Conservation (phyloP, 2,329 filamentous ascomycete genomes). For the Colletotrichum shisoi region DNA sequence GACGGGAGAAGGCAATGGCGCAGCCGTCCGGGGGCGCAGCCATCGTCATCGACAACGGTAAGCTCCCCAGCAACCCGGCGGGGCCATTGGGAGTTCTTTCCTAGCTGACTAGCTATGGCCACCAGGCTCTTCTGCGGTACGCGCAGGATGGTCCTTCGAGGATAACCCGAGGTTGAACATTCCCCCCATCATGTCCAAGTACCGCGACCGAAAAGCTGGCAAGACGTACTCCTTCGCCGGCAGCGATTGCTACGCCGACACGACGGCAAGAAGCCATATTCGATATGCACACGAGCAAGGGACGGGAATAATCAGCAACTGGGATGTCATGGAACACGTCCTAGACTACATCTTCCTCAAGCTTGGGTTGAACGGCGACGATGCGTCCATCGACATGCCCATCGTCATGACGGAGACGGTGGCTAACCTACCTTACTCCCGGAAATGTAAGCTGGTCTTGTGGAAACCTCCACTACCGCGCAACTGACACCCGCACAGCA, state of each 20-base stretch:
- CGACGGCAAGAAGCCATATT: slow-evolving; percentile 88
- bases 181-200: slow-evolving; percentile 92
- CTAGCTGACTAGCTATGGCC: slow-evolving; percentile 18
- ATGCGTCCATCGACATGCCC: slow-evolving; percentile 80
- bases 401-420: slow-evolving; percentile 96
- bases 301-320: slow-evolving; percentile 91
- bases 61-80: slow-evolving; percentile 36
- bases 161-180: slow-evolving; percentile 78
- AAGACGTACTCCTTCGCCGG: slow-evolving; percentile 94
- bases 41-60: slow-evolving; percentile 98
- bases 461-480: background rate
- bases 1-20: slow-evolving; percentile 72
- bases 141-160: slow-evolving; percentile 97
- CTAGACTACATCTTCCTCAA: slow-evolving; percentile 96
- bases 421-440: slow-evolving; percentile 86
- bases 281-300: slow-evolving; percentile 90
- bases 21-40: slow-evolving; percentile 67
- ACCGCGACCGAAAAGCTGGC: slow-evolving; percentile 90
- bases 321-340: slow-evolving; percentile 96
- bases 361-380: slow-evolving; percentile 79
- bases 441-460: slow-evolving; percentile 70
- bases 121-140: slow-evolving; percentile 83
- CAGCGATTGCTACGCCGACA: slow-evolving; percentile 91
- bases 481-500: slow-evolving; percentile 60
- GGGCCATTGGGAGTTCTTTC: slow-evolving; percentile 14